phyloP scores from a whole-genome alignment of 129 eudicot species.

The Flaveria bidentis region DNA sequence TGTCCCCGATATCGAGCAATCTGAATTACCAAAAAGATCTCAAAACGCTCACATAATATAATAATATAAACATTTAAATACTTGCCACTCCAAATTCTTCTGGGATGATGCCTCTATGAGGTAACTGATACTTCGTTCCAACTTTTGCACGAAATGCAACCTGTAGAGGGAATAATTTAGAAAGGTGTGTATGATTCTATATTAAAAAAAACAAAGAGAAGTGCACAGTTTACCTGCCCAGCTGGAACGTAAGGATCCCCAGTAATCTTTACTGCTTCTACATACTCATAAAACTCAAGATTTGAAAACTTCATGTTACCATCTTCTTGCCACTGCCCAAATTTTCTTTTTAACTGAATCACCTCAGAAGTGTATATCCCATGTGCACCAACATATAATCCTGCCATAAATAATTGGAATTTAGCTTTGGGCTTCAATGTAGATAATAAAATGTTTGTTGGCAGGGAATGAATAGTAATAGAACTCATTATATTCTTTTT shows the following conservation, averaged over 20 bases:
- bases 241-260: slow-evolving; percentile 95
- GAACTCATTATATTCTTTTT: not conserved
- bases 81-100: slow-evolving; percentile 99
- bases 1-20: slow-evolving; percentile 95
- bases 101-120: slow-evolving; percentile 93
- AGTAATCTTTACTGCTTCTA: slow-evolving; percentile 90
- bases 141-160: slow-evolving; percentile 98
- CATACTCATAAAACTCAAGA: slow-evolving; percentile 87
- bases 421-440: not conserved
- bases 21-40: slow-evolving; percentile 45
- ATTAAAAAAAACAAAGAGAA: not conserved
- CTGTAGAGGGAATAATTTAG: slow-evolving; percentile 40
- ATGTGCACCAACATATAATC: slow-evolving; percentile 85
- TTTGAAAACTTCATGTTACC: slow-evolving; percentile 44
- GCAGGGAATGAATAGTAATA: not conserved
- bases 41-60: slow-evolving; percentile 2
- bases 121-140: slow-evolving; percentile 89
- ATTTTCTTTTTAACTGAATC: slow-evolving; percentile 77
- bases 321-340: slow-evolving; percentile 93
- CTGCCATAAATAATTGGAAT: slow-evolving; percentile 37
- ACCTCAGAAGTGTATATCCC: slow-evolving; percentile 82
- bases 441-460: not conserved
- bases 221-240: slow-evolving; percentile 66
- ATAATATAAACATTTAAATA: not conserved
- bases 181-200: slow-evolving; percentile 8